Percentiles rank a stretch among this genome's conserved stretches.
phyloP scores from a whole-genome alignment of 106 monocot genomes.

The Chionographis japonica region DNA sequence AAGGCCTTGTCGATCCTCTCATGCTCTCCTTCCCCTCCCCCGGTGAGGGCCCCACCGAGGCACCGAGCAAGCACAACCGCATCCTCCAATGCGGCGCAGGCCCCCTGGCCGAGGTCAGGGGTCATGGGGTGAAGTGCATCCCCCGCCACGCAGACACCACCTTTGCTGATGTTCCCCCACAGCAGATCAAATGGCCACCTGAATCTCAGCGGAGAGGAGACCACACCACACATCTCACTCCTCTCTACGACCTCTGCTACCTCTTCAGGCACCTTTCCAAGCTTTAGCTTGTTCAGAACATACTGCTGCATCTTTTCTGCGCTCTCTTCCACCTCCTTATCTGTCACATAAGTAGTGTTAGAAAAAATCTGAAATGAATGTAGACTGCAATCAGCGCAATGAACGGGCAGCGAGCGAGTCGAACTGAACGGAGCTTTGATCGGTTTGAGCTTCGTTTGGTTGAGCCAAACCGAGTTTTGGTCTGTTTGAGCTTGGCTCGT shows the following conservation, averaged over 20 bases:
- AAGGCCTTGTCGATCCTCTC: constrained; percentile 34
- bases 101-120: constrained; percentile 74
- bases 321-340: constrained; percentile 26
- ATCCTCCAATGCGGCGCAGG: constrained; percentile 74
- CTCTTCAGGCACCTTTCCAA: constrained; percentile 28
- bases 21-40: constrained; percentile 5
- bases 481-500: too few relatives aligned
- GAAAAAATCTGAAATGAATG: not conserved
- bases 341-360: constrained; percentile 8
- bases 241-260: constrained; percentile 30
- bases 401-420: too few relatives aligned
- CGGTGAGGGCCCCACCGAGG: constrained; percentile 32
- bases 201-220: constrained; percentile 49
- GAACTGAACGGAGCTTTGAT: too few relatives aligned
- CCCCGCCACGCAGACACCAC: constrained; percentile 56
- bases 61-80: constrained; percentile 57
- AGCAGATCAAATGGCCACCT: constrained; percentile 48
- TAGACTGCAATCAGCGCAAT: not conserved
- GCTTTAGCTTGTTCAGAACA: constrained; percentile 25
- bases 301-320: constrained; percentile 24
- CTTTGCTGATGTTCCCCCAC: constrained; percentile 34
- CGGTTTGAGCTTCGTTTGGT: too few relatives aligned
- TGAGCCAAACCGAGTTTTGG: too few relatives aligned
- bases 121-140: constrained; percentile 92
- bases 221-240: constrained; percentile 38